phyloP scores from a whole-genome alignment of 2,329 filamentous ascomycete species.

The Fusarium abutilonis region DNA sequence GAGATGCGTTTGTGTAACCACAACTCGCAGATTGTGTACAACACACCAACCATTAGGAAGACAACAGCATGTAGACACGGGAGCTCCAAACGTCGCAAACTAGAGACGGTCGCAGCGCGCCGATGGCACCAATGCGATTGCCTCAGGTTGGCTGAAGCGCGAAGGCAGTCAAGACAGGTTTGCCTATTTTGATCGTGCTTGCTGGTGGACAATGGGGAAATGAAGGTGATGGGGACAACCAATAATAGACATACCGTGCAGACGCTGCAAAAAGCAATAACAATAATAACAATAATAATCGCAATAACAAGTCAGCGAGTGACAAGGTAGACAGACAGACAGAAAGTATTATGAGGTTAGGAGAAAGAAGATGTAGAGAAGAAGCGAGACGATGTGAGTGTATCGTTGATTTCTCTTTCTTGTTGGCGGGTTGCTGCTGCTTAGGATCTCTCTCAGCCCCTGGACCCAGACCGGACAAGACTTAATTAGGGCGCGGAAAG shows the following conservation, averaged over 20 bases:
- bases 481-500: conserved; percentile 19
- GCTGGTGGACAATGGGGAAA: conserved; percentile 13
- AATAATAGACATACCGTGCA: conserved; percentile 38
- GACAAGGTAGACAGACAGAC: conserved; percentile 12
- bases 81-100: conserved; percentile 35
- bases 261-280: conserved; percentile 38
- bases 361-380: conserved; percentile 8
- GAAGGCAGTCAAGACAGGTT: conserved; percentile 10
- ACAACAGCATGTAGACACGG: conserved; percentile 32
- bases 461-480: conserved; percentile 32
- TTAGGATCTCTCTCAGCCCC: conserved; percentile 37
- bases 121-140: conserved; percentile 36
- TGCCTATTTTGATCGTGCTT: conserved; percentile 13
- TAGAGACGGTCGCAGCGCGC: conserved; percentile 15
- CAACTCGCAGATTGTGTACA: conserved; percentile 36
- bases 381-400: conserved; percentile 19
- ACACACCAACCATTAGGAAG: conserved; percentile 27
- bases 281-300: conserved; percentile 19
- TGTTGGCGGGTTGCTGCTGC: conserved; percentile 16
- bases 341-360: conserved; percentile 9
- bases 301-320: conserved; percentile 18
- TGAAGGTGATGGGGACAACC: conserved; percentile 27
- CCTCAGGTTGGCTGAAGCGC: conserved; percentile 16
- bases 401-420: conserved; percentile 37
- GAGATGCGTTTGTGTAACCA: conserved; percentile 43